A percentile compares a stretch with the other conserved stretches of the same genome.
Evolutionary conservation across 257 asterid genomes (phyloP).

Genomic region (Scutellaria galericulata): DNA sequence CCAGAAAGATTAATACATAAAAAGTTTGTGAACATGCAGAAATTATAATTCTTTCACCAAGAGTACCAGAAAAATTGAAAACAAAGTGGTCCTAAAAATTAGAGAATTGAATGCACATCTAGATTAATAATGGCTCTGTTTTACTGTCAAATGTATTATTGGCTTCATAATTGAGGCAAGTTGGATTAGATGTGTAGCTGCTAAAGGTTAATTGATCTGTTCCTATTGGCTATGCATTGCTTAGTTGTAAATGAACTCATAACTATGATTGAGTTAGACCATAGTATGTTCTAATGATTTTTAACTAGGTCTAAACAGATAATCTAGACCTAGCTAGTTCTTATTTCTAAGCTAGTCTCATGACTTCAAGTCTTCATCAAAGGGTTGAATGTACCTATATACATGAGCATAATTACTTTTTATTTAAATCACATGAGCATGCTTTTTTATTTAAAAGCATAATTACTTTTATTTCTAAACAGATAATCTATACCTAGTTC

Average conservation of each 20-base stretch:
- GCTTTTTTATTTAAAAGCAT: no score
- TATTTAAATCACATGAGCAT: background rate
- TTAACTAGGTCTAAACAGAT: conserved; percentile 32
- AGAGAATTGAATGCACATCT: conserved; percentile 36
- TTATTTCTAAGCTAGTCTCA: background rate
- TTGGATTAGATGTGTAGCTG: conserved; percentile 33
- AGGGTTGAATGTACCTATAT: conserved; percentile 11
- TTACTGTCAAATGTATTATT: conserved; percentile 43
- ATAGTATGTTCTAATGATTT: conserved; percentile 30
- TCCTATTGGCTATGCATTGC: conserved; percentile 5
- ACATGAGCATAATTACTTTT: background rate
- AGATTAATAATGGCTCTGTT: conserved; percentile 40
- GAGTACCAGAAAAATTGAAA: conserved; percentile 1
- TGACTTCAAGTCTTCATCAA: background rate
- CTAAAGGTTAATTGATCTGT: conserved; percentile 13
- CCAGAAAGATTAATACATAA: conserved; percentile 14
- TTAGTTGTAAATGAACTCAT: conserved; percentile 20
- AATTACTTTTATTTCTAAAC: background rate
- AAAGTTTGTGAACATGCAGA: background rate
- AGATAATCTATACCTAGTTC: conserved; percentile 32
- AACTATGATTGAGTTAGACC: conserved; percentile 21
- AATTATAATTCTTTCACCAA: conserved; percentile 4
- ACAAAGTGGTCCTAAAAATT: conserved; percentile 39
- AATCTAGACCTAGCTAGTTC: conserved; percentile 31
- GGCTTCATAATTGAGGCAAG: conserved; percentile 39